Evolutionary conservation across 352 stramenopile genomes (phyloP), one percentile per base, ranked within the genome.

Genomic region (Globisporangium spinosum): DNA sequence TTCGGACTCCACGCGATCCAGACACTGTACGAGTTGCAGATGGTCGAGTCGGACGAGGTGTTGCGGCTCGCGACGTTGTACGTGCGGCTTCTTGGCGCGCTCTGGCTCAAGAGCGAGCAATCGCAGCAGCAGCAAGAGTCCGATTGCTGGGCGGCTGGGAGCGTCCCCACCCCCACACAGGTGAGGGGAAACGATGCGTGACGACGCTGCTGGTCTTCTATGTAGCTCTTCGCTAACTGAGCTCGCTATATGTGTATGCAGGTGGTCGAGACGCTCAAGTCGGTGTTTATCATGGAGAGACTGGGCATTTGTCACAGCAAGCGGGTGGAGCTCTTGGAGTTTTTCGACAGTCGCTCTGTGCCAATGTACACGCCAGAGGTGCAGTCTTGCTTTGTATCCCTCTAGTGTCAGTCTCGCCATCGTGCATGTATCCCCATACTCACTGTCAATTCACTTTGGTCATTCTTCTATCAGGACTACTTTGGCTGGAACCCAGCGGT

Each of bases 401-500:
- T 15, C 49, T 43, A 47, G 38, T 47, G 38, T 20, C 38, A n/a
- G 13, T 20, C 13, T 47, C 12, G 3, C 38, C 13, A 35, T 38
- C 47, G 9, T 29, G 7, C 12, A 23, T n/a, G n/a, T 32, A 20
- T 34, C 23, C 49, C 3, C 49, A 57, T 17, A 55, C 38, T 60
- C 32, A 38, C 10, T 15, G 10, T 43, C 35, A 43, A 43, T 43
- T 47, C 17, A 63, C 5, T 53, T 67, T 67, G 23, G 23, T 25
- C 63, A 23, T 15, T 74, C 55, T n/a, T 68, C 7, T 63, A 9
- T 17, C 67, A 91, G 78, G 79, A 95, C 27, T 89, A 92, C 57
- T 77, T 97, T 25, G 89, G 91, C 1, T 97, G 89, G 89, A 79
- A 96, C 47, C 89, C 89, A n/a, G 69, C 70, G 22, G 70, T 77